Evolutionary conservation across 2,329 filamentous ascomycete species (phyloP), one percentile per base, ranked within the genome.

Genomic region (Colletotrichum orchidophilum): DNA sequence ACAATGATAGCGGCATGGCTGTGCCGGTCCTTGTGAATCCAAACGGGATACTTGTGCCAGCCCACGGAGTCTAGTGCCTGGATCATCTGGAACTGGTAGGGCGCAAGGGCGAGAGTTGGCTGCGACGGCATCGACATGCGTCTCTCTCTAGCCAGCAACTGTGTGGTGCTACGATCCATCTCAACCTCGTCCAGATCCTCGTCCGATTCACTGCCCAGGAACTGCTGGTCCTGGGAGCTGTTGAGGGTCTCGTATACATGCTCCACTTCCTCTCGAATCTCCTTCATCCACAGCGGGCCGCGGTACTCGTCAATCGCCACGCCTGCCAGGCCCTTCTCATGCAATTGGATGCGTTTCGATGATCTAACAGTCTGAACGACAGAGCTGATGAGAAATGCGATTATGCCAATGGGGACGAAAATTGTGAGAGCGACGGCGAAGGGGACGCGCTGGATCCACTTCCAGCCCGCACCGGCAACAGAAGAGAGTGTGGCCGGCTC

Each of bases 1-100:
- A 97, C 91, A 73, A 98, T 94, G 58, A 98, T 97, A 3, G 95
- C 95, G 0, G 95, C 96, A 80, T 98, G 96, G 71, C 90, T 94
- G 78, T 97, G 94, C n/a, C 86, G 83, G 65, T 90, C 87, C 6
- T 95, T 93, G 74, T 93, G 92, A 49, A 96, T 95, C 82, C 92
- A 91, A 3, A 95, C 89, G 1, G 87, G 89, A 74, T 89, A 91
- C 79, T 92, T 93, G 58, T 86, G 84, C 87, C 89, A 92, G 5
- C 87, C 85, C 2, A 92, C 78, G n/a, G 80, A 79, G 76, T 98
- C 91, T 59, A 98, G 84, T 11, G 90, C 89, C 33, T 92, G 87
- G 73, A 97, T 93, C 89, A 97, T 97, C 59, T 88, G 87, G 78
- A 97, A 97, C 81, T 98, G 96, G 58, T 91, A 89, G 5, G 91